phyloP scores from a whole-genome alignment of 2,329 filamentous ascomycete genomes.

The Exophiala alcalophila region DNA sequence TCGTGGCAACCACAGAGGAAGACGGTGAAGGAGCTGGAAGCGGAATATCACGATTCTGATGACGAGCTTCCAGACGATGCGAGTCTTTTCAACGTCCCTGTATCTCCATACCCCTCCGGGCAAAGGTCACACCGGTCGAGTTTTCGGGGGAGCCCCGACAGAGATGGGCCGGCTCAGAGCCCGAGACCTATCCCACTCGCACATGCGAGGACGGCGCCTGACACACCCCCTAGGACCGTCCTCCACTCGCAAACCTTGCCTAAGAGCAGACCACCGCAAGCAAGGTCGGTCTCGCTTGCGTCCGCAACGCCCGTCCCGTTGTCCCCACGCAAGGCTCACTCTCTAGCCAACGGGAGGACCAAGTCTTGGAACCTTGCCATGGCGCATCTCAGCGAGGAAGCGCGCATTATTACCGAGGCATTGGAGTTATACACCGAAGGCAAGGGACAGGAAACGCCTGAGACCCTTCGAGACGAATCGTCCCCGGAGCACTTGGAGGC shows the following conservation, averaged over 20 bases:
- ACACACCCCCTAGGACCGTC: constrained; percentile 28
- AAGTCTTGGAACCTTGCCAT: constrained; percentile 60
- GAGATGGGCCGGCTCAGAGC: constrained; percentile 26
- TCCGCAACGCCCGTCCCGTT: constrained; percentile 17
- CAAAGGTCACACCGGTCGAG: constrained; percentile 40
- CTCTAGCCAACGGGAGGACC: constrained; percentile 41
- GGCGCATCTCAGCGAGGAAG: constrained; percentile 58
- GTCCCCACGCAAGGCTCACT: constrained; percentile 30
- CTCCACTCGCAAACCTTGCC: constrained; percentile 35
- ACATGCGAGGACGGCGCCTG: constrained; percentile 37
- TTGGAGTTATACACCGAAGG: constrained; percentile 58
- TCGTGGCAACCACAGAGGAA: constrained; percentile 47
- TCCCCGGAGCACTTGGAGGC: constrained; percentile 15
- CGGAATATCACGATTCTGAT: constrained; percentile 51
- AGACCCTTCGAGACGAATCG: constrained; percentile 10
- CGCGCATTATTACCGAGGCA: constrained; percentile 57
- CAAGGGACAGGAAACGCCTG: constrained; percentile 26
- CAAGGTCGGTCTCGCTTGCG: constrained; percentile 22
- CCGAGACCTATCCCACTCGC: constrained; percentile 43
- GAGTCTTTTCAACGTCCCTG: constrained; percentile 50
- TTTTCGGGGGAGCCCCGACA: constrained; percentile 42
- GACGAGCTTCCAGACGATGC: constrained; percentile 51
- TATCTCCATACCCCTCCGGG: constrained; percentile 45
- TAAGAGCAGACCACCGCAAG: constrained; percentile 24
- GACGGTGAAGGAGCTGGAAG: constrained; percentile 48